Base-by-base conservation (phyloP, 805 yeast species). In the Lipomyces yamadae region DNA sequence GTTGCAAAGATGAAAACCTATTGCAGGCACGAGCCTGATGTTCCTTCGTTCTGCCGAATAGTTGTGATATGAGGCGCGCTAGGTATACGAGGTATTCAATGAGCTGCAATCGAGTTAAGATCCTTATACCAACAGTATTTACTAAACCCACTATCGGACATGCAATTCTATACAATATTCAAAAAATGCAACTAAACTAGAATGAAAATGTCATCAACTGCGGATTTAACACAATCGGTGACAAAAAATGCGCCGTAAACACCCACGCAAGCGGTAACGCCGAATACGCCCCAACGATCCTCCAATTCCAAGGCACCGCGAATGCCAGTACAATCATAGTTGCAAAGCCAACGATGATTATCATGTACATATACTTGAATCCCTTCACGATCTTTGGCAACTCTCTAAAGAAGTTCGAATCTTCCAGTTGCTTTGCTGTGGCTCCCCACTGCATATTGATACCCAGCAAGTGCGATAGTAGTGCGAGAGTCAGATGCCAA, bases 391-490 rank as follows among this genome's bases (percentile, higher is more conserved):
- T 64, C 58, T 67, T 63, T 7, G 65, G 65, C 29, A 64, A 64
- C 55, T 67, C 70, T n/a, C 32, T 60, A 50, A 67, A 67, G 57
- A 67, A 67, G 24, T 67, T 67, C 4, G 68, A 64, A 8, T 53
- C 32, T 24, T 67, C 68, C n/a, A 67, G 61, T 30, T 67, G 68
- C 13, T 67, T 67, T 8, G 70, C 70, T 24, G 70, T 67, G 15
- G 68, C 68, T 18, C 70, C 68, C 70, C 68, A 67, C 42, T 58
- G 62, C 67, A 67, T 64, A 54, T 57, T 67, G 15, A 67, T 42
- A 15, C 64, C 58, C n/a, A 67, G 62, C 63, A 67, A 60, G 56
- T 64, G 70, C 24, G 65, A 61, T 8, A 64, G 39, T 6, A 67
- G n/a, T 6, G 70, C 67, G 11, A 64, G 52, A 52, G 42, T 61